Base-by-base conservation (phyloP, 768 basidiomycete species). In the Hygrocybe coccinea region DNA sequence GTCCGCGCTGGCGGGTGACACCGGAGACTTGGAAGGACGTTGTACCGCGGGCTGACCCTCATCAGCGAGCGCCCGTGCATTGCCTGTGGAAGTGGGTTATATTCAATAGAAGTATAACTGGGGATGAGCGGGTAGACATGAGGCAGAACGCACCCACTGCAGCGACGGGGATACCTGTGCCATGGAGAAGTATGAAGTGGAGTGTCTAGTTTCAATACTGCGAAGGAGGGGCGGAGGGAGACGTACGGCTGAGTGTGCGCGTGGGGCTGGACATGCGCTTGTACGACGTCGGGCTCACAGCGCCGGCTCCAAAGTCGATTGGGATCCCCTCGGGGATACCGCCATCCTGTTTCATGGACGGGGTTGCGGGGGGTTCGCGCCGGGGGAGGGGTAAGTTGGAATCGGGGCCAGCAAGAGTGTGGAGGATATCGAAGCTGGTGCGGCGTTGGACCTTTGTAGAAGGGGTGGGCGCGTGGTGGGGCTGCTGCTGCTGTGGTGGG, bases 21-120 rank as follows among this genome's bases (percentile, higher is more conserved):
- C 60, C 17, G 69, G 64, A 17, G 71, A 53, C 38, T 46, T 55
- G 17, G 50, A 44, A 50, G 70, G 65, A 17, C 69, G 72, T 57
- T 64, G 71, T 52, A 65, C 69, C 47, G 73, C 67, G 36, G 69
- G 65, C 63, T 74, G 71, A 35, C 83, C 82, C 59, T 91, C 89
- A 49, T 91, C 90, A 29, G 91, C 86, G 60, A 93, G 74, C 24
- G 86, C 86, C 44, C 89, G 85, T 39, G 89, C 91, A 74, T 92
- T 90, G 46, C 90, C 90, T 91, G 69, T 50, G 56, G 64, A 58
- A 57, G n/a, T n/a, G n/a, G n/a, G n/a, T n/a, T n/a, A n/a, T 60
- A 62, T 55, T 54, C 49, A 56, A 54, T 61, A 58, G 65, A 55
- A 61, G 58, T 54, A 58, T 55, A 55, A 52, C 54, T 43, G 5